Evolutionary conservation across 1,284 basidiomycete species (phyloP).

Genomic region (Exobasidium rhododendri): DNA sequence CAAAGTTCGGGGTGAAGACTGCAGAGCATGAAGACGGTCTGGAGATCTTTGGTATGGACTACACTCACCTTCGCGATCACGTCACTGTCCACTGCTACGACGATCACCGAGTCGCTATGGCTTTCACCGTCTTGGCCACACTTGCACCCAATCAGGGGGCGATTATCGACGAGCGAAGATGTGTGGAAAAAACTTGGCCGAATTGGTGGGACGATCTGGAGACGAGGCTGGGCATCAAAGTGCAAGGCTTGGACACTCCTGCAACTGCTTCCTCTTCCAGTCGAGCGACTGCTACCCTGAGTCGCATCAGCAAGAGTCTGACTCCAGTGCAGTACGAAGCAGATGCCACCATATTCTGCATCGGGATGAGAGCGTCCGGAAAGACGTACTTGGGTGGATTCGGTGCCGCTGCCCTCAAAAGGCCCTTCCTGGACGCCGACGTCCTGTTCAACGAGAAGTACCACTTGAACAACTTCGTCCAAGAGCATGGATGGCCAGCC

Average conservation of each 20-base stretch:
- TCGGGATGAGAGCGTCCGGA: slow-evolving; percentile 95
- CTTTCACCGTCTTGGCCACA: slow-evolving; percentile 82
- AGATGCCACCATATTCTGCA: slow-evolving; percentile 72
- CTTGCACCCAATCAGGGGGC: slow-evolving; percentile 63
- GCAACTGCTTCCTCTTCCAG: slow-evolving; percentile 52
- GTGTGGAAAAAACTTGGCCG: slow-evolving; percentile 99
- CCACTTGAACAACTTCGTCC: slow-evolving; percentile 74
- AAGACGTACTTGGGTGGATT: slow-evolving; percentile 85
- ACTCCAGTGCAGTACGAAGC: slow-evolving; percentile 55
- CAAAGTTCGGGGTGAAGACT: slow-evolving; percentile 90
- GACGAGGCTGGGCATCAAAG: slow-evolving; percentile 89
- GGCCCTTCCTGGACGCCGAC: slow-evolving; percentile 86
- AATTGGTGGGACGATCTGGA: slow-evolving; percentile 99
- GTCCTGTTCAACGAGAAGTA: slow-evolving; percentile 70
- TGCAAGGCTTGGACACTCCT: slow-evolving; percentile 71
- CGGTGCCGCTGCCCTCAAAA: slow-evolving; percentile 70
- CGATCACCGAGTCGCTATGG: slow-evolving; percentile 98
- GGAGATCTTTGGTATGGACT: slow-evolving; percentile 73
- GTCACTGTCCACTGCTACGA: slow-evolving; percentile 91
- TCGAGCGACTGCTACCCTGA: slow-evolving; percentile 17
- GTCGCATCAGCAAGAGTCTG: slow-evolving; percentile 20
- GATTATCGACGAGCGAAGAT: slow-evolving; percentile 89
- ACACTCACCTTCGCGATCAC: slow-evolving; percentile 59
- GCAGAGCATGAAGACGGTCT: slow-evolving; percentile 90
- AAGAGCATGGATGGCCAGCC: slow-evolving; percentile 70